Evolutionary conservation across 805 yeast genomes (phyloP), one percentile per base, ranked within the genome.

Genomic region (Metschnikowia matae): DNA sequence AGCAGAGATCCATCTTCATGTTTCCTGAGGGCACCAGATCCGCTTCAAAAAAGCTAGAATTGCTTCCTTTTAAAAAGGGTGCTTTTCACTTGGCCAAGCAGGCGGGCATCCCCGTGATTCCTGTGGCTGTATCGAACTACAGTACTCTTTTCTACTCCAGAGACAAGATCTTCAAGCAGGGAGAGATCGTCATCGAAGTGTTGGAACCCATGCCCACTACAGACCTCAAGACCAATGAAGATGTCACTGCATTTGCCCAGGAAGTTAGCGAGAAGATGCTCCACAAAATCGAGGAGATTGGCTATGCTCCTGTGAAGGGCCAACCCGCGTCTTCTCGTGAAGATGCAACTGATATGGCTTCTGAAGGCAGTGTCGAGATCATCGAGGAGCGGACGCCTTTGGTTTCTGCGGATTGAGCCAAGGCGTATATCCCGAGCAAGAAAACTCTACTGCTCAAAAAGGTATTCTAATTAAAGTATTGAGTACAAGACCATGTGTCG

Each of bases 1-100:
- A 83, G 44, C 81, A 83, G 62, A 84, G 91, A 59, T 88, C 86
- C 14, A 77, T 94, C 21, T 94, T 85, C 78, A 82, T 94, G 71
- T 94, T 91, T 76, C 97, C 98, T 23, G 99, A 94, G 69, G 99
- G 99, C 26, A 94, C 99, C 2, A 81, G 99, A 68, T 89, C 97
- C 0, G 87, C 85, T 56, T 70, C 86, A 10, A 69, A 80, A 21
- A 77, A 76, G 34, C 84, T 95, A 46, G 82, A 77, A 3, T 70
- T 94, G 65, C 76, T 89, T 45, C 96, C 96, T 0, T 89, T 94
- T 73, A 94, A 94, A 69, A 94, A 94, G 66, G 99, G 99, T 49
- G 97, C 98, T 0, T 94, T 94, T 83, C 97, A 94, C 69, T 78
- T 94, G 63, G 99, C 99, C 6, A 86, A 87, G 55, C 96, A 90